Conservation (phyloP, 768 basidiomycete species). For the Mycena pura region DNA sequence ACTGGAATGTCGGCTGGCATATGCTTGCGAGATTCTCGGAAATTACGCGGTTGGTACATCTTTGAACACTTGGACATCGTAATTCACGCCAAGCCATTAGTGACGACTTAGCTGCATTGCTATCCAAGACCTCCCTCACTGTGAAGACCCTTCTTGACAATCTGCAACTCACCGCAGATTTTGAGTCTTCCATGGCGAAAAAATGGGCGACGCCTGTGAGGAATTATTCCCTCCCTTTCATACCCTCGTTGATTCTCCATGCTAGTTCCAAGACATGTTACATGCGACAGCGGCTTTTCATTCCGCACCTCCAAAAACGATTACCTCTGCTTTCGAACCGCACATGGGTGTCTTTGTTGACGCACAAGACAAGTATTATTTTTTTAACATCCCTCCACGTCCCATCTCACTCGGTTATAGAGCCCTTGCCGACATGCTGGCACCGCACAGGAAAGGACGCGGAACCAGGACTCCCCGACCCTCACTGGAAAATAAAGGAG, state of each 20-base stretch:
- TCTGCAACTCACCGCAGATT: slow-evolving; percentile 86
- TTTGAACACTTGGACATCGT: background rate
- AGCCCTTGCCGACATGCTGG: slow-evolving; percentile 89
- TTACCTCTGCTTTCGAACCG: slow-evolving; percentile 91
- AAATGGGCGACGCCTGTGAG: slow-evolving; percentile 81
- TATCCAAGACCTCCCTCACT: slow-evolving; percentile 80
- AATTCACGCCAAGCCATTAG: slow-evolving; percentile 45
- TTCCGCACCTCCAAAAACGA: slow-evolving; percentile 65
- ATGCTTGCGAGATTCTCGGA: slow-evolving; percentile 88
- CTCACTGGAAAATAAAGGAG: slow-evolving; percentile 65
- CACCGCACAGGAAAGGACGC: slow-evolving; percentile 69
- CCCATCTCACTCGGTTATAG: slow-evolving; percentile 48
- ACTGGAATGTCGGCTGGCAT: slow-evolving; percentile 87
- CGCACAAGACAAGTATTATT: slow-evolving; percentile 87
- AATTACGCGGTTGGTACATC: slow-evolving; percentile 73
- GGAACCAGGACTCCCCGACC: slow-evolving; percentile 52
- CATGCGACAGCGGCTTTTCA: slow-evolving; percentile 55
- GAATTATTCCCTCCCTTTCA: slow-evolving; percentile 3
- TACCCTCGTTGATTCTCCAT: background rate
- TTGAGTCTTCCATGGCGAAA: slow-evolving; percentile 80
- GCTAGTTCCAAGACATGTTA: slow-evolving; percentile 71
- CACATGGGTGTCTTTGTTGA: slow-evolving; percentile 95
- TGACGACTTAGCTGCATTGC: slow-evolving; percentile 81
- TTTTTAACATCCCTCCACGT: no score
- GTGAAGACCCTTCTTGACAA: slow-evolving; percentile 86